A percentile compares a stretch with the other conserved stretches of the same genome.
Conservation (phyloP, 352 stramenopile genomes). For the Globisporangium cystogenes region DNA sequence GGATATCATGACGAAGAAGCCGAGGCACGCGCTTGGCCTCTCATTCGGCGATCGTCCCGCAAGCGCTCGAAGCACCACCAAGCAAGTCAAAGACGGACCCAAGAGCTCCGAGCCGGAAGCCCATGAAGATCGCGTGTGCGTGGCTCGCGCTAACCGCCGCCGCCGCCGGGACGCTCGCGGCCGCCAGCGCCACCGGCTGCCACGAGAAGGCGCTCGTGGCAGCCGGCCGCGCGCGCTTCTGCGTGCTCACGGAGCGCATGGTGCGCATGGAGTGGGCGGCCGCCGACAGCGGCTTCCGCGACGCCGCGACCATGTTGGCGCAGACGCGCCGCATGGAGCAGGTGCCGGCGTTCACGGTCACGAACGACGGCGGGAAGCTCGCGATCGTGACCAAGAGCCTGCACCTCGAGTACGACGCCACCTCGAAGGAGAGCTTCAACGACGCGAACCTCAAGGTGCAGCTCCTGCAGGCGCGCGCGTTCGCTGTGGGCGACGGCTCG, state of each 20-base stretch:
- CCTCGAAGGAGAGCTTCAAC: conserved; percentile 17
- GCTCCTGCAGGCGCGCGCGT: conserved; percentile 2
- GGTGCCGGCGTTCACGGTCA: conserved; percentile 13
- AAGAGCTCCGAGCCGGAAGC: background rate
- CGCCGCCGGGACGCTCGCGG: background rate
- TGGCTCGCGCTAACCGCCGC: conserved; percentile 6
- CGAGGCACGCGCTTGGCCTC: background rate
- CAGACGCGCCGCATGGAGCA: conserved; percentile 16
- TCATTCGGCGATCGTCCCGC: conserved; percentile 10
- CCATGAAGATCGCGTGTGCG: conserved; percentile 3
- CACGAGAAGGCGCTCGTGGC: conserved; percentile 13
- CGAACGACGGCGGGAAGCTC: conserved; percentile 12
- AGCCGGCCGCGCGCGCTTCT: conserved; percentile 26
- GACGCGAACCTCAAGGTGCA: conserved; percentile 22
- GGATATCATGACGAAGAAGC: background rate
- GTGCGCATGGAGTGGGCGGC: conserved; percentile 28
- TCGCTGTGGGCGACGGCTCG: background rate
- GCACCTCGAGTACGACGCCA: conserved; percentile 15
- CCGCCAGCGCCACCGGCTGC: conserved; percentile 2
- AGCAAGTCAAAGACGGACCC: too few species aligned
- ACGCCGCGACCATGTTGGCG: conserved; percentile 17
- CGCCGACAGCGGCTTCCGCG: conserved; percentile 9
- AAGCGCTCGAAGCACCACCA: too few species aligned
- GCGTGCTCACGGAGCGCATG: conserved; percentile 26
- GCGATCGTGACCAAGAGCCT: conserved; percentile 15